Conservation (phyloP, 305 asterid genomes). For the Solanum hybrid region DNA sequence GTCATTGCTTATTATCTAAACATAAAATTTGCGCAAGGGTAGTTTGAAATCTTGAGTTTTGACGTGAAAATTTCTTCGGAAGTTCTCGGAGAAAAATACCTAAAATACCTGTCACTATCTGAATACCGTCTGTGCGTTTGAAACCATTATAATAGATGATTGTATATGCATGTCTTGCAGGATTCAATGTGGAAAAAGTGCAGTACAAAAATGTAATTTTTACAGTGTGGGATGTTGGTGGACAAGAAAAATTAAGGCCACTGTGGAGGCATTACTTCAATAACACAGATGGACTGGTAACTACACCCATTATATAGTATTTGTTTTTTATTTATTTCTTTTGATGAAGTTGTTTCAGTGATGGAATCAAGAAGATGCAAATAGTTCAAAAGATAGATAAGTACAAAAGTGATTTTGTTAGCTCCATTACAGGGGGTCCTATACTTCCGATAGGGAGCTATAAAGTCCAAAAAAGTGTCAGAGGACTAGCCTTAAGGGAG, state of each 20-base stretch:
- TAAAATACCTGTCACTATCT: not conserved
- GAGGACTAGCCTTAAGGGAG: not conserved
- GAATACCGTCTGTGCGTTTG: not conserved
- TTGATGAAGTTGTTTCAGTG: not conserved
- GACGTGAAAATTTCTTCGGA: not conserved
- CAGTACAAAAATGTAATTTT: constrained; percentile 89
- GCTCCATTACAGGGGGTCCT: not conserved
- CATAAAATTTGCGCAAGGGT: not conserved
- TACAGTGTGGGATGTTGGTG: constrained; percentile 99
- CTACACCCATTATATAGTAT: not conserved
- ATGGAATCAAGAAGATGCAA: not conserved
- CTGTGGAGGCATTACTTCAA: constrained; percentile 96
- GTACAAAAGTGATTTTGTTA: not conserved
- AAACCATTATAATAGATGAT: constrained; percentile 4
- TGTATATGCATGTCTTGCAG: constrained; percentile 33
- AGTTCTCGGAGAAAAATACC: not conserved
- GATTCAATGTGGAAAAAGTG: constrained; percentile 97
- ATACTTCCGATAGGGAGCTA: not conserved
- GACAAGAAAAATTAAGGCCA: constrained; percentile 94
- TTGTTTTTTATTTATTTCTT: not conserved
- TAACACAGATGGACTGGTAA: constrained; percentile 92
- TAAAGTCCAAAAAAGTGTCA: not conserved
- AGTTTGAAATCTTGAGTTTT: not conserved
- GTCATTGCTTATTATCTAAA: not conserved
- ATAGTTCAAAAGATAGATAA: not conserved